These are phyloP conservation scores for Plasmodium chabaudi DNA, from an alignment of 169 alveolate species.

Conservation along the genomic window DNA sequence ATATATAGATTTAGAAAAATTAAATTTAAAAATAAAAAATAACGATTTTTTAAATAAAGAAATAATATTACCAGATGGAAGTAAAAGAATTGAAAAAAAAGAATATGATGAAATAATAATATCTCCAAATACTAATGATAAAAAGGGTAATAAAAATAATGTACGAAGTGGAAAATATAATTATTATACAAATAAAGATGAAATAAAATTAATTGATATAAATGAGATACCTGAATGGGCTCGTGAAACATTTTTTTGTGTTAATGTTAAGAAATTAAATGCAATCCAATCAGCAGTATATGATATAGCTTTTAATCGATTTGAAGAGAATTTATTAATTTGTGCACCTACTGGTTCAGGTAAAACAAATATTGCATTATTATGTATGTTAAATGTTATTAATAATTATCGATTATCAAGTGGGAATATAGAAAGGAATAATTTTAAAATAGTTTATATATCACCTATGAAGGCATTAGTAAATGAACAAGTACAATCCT, in stretches of 20 bases:
- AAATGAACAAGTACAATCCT: slow-evolving; percentile 93
- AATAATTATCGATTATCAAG: slow-evolving; percentile 74
- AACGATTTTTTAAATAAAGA: slow-evolving; percentile 84
- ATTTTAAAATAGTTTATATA: slow-evolving; percentile 97
- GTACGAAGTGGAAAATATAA: slow-evolving; percentile 6
- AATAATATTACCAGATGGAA: slow-evolving; percentile 94
- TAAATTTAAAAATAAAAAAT: slow-evolving; percentile 13
- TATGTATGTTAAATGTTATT: slow-evolving; percentile 96
- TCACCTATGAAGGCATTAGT: slow-evolving; percentile 99
- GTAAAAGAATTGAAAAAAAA: slow-evolving; percentile 90
- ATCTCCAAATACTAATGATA: slow-evolving; percentile 81
- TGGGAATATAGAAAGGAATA: slow-evolving; percentile 78
- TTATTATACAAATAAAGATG: slow-evolving; percentile 59
- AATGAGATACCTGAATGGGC: slow-evolving; percentile 96
- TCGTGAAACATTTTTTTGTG: slow-evolving; percentile 91
- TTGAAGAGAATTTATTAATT: slow-evolving; percentile 96
- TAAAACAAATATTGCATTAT: slow-evolving; percentile 99
- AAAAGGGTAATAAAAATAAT: slow-evolving; percentile 7
- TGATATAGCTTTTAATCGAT: slow-evolving; percentile 93
- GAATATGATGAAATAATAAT: slow-evolving; percentile 89
- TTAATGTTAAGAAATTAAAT: slow-evolving; percentile 89
- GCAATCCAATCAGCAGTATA: slow-evolving; percentile 96
- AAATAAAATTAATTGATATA: slow-evolving; percentile 82
- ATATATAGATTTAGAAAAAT: slow-evolving; percentile 62
- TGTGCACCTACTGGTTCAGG: slow-evolving; percentile 99